Base-by-base conservation (phyloP, 495 filamentous ascomycete genomes). In the Penicillium canescens region DNA sequence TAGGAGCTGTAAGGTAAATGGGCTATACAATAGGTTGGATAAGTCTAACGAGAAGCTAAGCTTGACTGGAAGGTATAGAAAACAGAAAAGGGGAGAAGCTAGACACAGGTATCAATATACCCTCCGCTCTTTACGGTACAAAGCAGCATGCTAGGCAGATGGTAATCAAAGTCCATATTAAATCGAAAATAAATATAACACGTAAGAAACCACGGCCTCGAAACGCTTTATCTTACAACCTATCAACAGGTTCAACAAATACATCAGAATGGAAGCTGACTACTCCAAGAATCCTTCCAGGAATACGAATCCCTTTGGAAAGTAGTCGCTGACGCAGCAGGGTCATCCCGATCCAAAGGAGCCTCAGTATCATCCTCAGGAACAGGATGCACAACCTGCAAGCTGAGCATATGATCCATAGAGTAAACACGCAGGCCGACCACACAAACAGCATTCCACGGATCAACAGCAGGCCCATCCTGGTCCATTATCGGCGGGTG, bases 361-460 rank as follows among this genome's bases (percentile, higher is more conserved):
- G 71, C 74, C 54, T 78, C 75, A 8, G 59, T 56, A 26, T 82
- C 83, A 46, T 77, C 74, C 10, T 78, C 75, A 23, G 77, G 77
- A 39, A 77, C 75, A 23, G 82, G 79, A 20, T 74, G 70, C 3
- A 84, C 61, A 28, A 84, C 80, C 57, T 85, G 72, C 23, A 86
- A 69, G 18, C 67, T 73, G 26, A 84, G 71, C 38, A 73, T 69
- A 6, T 74, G 69, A 52, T 84, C 82, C 61, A 83, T 79, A 21
- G 73, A 84, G 66, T 90, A 94, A 1, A 96, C 83, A 28, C 86
- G 77, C 41, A 96, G 62, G 0, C 91, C 90, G 0, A 94, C 82
- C 2, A 92, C 88, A 39, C 83, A 90, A 0, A 93, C 83, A 0
- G 91, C 90, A 66, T 95, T 94, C 91, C 91, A 96, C 1, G 89